phyloP scores from a whole-genome alignment of 208 protist species.

The Leishmania aethiopica region DNA sequence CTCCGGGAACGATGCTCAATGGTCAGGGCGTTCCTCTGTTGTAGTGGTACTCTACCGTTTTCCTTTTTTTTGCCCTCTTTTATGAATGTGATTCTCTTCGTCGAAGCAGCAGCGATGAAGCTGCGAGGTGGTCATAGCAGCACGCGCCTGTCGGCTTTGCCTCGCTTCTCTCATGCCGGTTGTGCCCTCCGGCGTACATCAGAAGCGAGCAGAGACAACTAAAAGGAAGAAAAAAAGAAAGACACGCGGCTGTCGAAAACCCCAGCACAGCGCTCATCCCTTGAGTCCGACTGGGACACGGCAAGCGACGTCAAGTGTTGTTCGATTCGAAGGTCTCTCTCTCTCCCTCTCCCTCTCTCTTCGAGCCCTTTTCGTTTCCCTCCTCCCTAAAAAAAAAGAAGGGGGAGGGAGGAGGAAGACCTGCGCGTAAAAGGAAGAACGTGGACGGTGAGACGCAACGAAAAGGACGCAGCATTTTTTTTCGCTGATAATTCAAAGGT shows the following conservation, averaged over 20 bases:
- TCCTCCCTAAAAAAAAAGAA: not conserved
- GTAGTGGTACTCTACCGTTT: slow-evolving; percentile 21
- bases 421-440: not conserved
- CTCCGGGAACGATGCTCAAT: slow-evolving; percentile 70
- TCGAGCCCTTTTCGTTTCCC: not conserved
- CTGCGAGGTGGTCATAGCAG: not conserved
- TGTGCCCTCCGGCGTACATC: not conserved
- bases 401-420: not conserved
- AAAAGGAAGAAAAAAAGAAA: not conserved
- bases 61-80: slow-evolving; percentile 7
- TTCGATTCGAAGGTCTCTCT: not conserved
- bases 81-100: not conserved
- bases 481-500: not conserved
- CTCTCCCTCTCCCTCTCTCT: not conserved
- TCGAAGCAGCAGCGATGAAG: not conserved
- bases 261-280: not conserved
- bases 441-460: not conserved
- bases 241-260: too few relatives aligned
- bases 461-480: not conserved
- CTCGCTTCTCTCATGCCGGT: not conserved
- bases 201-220: not conserved
- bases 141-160: not conserved
- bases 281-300: not conserved
- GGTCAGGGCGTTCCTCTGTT: slow-evolving; percentile 77
- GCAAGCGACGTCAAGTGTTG: not conserved